Conservation (phyloP, 169 alveolate genomes). For the Plasmodium adleri region DNA sequence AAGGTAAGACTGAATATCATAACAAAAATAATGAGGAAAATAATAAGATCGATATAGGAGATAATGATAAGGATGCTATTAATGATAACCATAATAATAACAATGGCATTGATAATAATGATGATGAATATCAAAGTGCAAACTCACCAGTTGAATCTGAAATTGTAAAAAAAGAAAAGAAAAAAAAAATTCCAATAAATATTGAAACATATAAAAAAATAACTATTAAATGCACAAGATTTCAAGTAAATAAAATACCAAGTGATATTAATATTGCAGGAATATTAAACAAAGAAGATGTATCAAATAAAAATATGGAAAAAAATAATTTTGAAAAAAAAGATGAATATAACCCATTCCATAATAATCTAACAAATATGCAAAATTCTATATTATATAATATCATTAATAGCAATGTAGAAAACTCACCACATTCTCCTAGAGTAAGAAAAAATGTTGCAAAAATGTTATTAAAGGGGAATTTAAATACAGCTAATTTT, state of each 20-base stretch:
- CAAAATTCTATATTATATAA: slow-evolving; percentile 58
- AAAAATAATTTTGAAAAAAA: background rate
- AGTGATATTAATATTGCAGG: background rate
- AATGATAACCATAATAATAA: too few species aligned
- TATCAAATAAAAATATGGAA: background rate
- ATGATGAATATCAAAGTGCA: background rate
- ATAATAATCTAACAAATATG: slow-evolving; percentile 63
- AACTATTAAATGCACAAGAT: background rate
- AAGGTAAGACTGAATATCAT: too few species aligned
- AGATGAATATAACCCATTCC: slow-evolving; percentile 34
- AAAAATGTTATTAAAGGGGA: slow-evolving; percentile 12
- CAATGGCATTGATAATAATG: background rate
- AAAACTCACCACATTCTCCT: slow-evolving; percentile 19
- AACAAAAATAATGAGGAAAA: too few species aligned
- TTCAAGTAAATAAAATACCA: background rate
- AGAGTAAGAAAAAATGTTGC: slow-evolving; percentile 15
- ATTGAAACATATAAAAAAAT: background rate
- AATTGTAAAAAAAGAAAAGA: background rate
- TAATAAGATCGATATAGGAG: too few species aligned
- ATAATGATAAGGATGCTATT: too few species aligned
- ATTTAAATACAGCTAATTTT: slow-evolving; percentile 3
- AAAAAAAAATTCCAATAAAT: background rate
- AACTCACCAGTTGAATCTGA: background rate
- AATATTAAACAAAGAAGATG: background rate
- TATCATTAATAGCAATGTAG: slow-evolving; percentile 50